Base-by-base conservation (phyloP, 2,329 filamentous ascomycete genomes). In the Beauveria sp. region DNA sequence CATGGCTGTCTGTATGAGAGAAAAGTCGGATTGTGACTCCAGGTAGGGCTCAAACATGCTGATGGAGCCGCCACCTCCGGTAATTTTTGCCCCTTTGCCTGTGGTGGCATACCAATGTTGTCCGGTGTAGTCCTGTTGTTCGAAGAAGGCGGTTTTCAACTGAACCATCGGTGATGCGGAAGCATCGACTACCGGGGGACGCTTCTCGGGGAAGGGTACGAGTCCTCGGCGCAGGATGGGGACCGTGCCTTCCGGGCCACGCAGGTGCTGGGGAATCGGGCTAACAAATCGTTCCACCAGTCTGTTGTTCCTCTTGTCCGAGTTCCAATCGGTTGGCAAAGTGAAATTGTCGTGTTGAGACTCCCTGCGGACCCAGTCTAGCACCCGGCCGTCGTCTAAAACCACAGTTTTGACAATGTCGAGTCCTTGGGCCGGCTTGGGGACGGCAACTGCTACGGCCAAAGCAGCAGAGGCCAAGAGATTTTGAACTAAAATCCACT, bases 51-150 rank as follows among this genome's bases (percentile, higher is more conserved):
- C 51, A 56, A 61, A 67, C 42, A 65, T 51, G 63, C 62, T 66
- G 45, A 63, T 64, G 2, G 43, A 59, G 12, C 63, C 65, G 18
- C 43, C 62, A 24, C 63, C 65, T 43, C 66, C 66, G 14, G 57
- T 63, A 46, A 65, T 63, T 30, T 55, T 22, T 9, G 62, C 62
- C 7, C 10, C 4, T 42, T 65, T 63, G 40, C 47, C 46, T 2
- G 62, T 63, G 47, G 55, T 64, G 43, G 66, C 63, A 47, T 66
- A 67, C 66, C 65, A 67, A 43, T 67, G 66, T 47, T 52, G 28
- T 18, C 65, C 65, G 8, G 59, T 58, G 20, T 63, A 51, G 24
- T 61, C 61, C n/a, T 63, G 34, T 16, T 18, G 30, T 49, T 55
- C 14, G n/a, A 26, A 12, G 5, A 20, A 3, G 34, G 22, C 10